Evolutionary conservation across 345 rosid species (phyloP).

Genomic region (Ceriops tagal): DNA sequence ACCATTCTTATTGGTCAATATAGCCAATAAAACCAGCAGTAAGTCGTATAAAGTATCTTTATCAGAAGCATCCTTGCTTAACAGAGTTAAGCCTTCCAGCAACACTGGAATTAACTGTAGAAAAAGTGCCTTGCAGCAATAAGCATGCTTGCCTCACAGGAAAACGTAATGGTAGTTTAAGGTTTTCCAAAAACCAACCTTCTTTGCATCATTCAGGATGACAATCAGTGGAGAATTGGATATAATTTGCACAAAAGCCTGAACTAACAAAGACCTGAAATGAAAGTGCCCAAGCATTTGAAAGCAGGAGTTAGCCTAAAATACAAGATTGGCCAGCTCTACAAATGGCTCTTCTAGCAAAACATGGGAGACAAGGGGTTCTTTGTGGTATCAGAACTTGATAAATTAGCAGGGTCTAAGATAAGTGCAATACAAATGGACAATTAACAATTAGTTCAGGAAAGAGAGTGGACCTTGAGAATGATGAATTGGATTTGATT

Average conservation of each 20-base stretch:
- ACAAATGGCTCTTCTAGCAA: neutral
- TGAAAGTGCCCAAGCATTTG: slow-evolving; percentile 7
- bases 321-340: neutral
- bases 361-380: neutral
- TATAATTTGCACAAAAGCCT: slow-evolving; percentile 66
- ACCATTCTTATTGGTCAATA: slow-evolving; percentile 65
- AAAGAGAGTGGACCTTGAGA: slow-evolving; percentile 45
- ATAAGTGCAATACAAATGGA: neutral
- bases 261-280: slow-evolving; percentile 60
- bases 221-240: slow-evolving; percentile 59
- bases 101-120: slow-evolving; percentile 62
- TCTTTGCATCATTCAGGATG: slow-evolving; percentile 53
- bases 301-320: slow-evolving; percentile 5
- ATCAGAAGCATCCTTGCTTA: slow-evolving; percentile 44
- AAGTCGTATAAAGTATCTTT: slow-evolving; percentile 61
- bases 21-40: slow-evolving; percentile 74
- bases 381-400: neutral
- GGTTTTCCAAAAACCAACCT: slow-evolving; percentile 42
- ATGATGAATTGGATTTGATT: slow-evolving; percentile 41
- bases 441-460: slow-evolving; percentile 6
- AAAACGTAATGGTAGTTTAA: slow-evolving; percentile 2
- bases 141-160: slow-evolving; percentile 7
- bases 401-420: neutral
- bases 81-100: slow-evolving; percentile 56
- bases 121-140: slow-evolving; percentile 8